Percentiles rank a stretch among this genome's conserved stretches.
Evolutionary conservation across 768 basidiomycete genomes (phyloP).

Genomic region (Trametes cubensis): DNA sequence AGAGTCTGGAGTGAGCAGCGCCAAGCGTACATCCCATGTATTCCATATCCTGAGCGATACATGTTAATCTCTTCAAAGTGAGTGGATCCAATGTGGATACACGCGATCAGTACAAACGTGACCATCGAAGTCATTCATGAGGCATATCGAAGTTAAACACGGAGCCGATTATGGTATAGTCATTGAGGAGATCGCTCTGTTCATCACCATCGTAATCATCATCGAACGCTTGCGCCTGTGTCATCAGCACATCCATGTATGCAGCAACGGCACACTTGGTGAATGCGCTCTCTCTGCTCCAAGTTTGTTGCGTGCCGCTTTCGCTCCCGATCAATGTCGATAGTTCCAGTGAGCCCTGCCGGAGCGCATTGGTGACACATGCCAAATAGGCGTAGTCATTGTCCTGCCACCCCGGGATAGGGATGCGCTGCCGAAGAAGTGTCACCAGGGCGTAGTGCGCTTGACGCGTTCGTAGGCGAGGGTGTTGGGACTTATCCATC

Average conservation of each 20-base stretch:
- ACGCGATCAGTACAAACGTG: no score
- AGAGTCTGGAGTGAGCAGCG: no score
- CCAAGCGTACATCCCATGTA: no score
- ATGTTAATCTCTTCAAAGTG: no score
- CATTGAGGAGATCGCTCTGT: not conserved
- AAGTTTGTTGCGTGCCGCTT: not conserved
- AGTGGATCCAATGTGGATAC: no score
- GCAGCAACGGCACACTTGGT: not conserved
- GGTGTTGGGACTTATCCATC: not conserved
- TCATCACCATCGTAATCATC: not conserved
- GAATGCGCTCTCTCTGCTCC: not conserved
- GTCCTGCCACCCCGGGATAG: not conserved
- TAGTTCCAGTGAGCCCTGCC: not conserved
- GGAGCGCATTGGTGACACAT: not conserved
- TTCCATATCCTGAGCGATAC: no score
- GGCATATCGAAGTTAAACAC: not conserved
- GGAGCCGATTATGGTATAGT: not conserved
- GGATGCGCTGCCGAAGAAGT: not conserved
- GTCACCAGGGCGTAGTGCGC: not conserved
- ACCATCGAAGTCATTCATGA: not conserved
- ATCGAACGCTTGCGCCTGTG: not conserved
- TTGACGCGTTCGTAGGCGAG: not conserved
- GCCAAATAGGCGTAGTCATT: not conserved
- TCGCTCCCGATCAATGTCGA: not conserved
- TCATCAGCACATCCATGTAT: not conserved